Percentiles rank a stretch among this genome's conserved stretches.
Evolutionary conservation across 768 basidiomycete genomes (phyloP).

Genomic region (Lentinula guzmanii): DNA sequence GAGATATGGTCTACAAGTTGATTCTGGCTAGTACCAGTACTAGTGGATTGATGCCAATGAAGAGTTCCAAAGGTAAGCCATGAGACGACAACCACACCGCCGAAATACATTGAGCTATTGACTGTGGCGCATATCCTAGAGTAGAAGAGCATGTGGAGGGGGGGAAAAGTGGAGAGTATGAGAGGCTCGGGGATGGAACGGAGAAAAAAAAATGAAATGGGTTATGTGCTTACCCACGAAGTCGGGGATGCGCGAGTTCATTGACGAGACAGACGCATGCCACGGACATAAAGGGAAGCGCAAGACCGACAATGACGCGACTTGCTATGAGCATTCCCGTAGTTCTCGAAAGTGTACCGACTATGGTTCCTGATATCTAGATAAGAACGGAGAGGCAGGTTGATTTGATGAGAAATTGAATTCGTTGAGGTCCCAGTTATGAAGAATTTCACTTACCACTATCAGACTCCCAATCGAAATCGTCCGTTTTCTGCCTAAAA

Average conservation of each 20-base stretch:
- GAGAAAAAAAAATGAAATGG: not conserved
- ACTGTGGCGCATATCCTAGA: conserved; percentile 3
- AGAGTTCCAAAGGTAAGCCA: not conserved
- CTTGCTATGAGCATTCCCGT: conserved; percentile 3
- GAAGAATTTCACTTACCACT: not conserved
- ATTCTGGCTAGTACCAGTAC: not conserved
- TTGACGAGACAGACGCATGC: conserved; percentile 1
- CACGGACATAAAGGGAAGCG: conserved; percentile 4
- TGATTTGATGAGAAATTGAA: not conserved
- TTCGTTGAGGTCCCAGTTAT: not conserved
- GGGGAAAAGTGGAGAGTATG: not conserved
- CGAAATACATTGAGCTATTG: conserved; percentile 5
- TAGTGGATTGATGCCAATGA: not conserved
- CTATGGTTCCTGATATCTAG: conserved; percentile 3
- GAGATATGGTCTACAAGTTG: not conserved
- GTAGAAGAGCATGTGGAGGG: not conserved
- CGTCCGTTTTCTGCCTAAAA: not conserved
- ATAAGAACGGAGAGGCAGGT: not conserved
- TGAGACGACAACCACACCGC: conserved; percentile 1
- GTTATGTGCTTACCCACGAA: not conserved
- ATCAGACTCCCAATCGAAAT: conserved; percentile 3
- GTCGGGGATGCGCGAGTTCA: conserved; percentile 4
- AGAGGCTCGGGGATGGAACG: not conserved
- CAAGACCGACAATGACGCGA: conserved; percentile 6
- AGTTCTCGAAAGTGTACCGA: not conserved